These are phyloP conservation scores for Spinacia oleracea DNA, from an alignment of 179 eudicot genomes.

Conservation along the genomic window DNA sequence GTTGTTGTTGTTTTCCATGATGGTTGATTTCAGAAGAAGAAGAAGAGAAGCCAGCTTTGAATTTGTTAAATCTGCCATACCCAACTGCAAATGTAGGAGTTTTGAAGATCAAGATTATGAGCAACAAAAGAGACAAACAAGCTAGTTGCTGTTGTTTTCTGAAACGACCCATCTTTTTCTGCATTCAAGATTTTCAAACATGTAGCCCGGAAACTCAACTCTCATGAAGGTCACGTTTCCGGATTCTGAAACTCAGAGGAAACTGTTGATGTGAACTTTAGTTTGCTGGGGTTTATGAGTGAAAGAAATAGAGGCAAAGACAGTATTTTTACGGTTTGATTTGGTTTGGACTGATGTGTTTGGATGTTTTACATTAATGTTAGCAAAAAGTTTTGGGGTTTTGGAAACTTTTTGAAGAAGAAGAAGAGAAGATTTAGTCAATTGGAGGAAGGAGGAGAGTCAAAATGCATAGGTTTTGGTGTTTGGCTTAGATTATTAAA, in stretches of 20 bases:
- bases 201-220: slow-evolving; percentile 1
- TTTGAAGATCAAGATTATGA: slow-evolving; percentile 42
- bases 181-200: neutral
- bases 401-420: slow-evolving; percentile 23
- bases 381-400: slow-evolving; percentile 39
- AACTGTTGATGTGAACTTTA: neutral
- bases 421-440: slow-evolving; percentile 19
- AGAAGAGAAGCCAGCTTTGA: slow-evolving; percentile 30
- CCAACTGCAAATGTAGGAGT: slow-evolving; percentile 46
- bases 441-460: slow-evolving; percentile 16
- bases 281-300: neutral
- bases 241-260: slow-evolving; percentile 3
- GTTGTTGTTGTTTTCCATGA: slow-evolving; percentile 16
- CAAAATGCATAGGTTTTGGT: slow-evolving; percentile 33
- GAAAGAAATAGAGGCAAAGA: neutral
- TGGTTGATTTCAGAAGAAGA: slow-evolving; percentile 8
- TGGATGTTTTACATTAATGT: slow-evolving; percentile 23
- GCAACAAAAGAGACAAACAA: slow-evolving; percentile 41
- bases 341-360: slow-evolving; percentile 16
- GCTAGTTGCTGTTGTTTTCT: slow-evolving; percentile 31
- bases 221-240: neutral
- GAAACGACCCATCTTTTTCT: slow-evolving; percentile 28
- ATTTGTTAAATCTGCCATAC: slow-evolving; percentile 42
- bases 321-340: slow-evolving; percentile 18
- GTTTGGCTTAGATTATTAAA: slow-evolving; percentile 1